A percentile compares a stretch with the other conserved stretches of the same genome.
Evolutionary conservation across 2,329 filamentous ascomycete species (phyloP).

Genomic region (Ascochyta pisi): DNA sequence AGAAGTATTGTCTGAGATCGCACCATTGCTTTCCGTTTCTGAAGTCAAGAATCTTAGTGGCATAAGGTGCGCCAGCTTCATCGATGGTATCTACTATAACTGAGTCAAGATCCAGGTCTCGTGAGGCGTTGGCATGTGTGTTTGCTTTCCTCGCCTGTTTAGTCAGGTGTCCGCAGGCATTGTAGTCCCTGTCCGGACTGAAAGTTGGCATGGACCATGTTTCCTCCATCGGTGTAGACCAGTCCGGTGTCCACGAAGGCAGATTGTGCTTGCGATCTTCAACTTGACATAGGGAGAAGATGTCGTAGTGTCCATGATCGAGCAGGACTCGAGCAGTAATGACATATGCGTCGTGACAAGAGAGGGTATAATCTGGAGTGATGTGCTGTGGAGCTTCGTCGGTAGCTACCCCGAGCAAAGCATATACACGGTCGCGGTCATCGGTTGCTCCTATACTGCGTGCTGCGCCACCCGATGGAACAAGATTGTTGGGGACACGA

Average conservation of each 20-base stretch:
- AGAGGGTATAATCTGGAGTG: slow-evolving; percentile 16
- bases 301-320: neutral
- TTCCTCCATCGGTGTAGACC: slow-evolving; percentile 8
- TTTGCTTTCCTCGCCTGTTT: neutral
- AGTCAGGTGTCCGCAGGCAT: slow-evolving; percentile 2
- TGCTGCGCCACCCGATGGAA: neutral
- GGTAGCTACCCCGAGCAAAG: slow-evolving; percentile 19
- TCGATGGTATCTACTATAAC: neutral
- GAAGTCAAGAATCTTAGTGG: neutral
- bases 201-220: neutral
- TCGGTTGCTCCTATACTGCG: slow-evolving; percentile 13
- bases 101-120: neutral
- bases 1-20: neutral
- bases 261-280: slow-evolving; percentile 16
- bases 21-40: neutral
- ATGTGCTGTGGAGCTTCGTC: slow-evolving; percentile 16
- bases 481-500: neutral
- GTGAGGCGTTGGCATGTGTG: neutral
- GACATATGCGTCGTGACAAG: slow-evolving; percentile 16
- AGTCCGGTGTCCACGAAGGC: slow-evolving; percentile 25
- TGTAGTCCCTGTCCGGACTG: neutral
- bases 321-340: slow-evolving; percentile 11
- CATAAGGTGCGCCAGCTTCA: neutral
- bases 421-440: slow-evolving; percentile 22
- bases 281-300: neutral